Evolutionary conservation across 805 yeast species (phyloP).

Genomic region (Wickerhamomyces sydowiorum): DNA sequence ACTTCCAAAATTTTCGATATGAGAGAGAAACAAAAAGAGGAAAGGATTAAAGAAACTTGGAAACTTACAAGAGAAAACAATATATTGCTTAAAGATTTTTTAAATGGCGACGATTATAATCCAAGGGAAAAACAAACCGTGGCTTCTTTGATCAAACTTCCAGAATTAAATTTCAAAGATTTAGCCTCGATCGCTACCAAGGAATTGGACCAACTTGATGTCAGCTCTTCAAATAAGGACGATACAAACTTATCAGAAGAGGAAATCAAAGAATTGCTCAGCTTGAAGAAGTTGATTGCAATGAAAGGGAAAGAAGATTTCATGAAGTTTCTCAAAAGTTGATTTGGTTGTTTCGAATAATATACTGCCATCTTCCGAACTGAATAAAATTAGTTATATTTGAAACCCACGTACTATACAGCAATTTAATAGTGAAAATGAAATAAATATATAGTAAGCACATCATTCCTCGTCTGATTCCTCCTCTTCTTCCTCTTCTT

Average conservation of each 20-base stretch:
- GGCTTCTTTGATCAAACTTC: slow-evolving; percentile 26
- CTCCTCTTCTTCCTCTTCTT: slow-evolving; percentile 1
- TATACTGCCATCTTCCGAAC: too few relatives aligned
- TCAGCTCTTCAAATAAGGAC: slow-evolving; percentile 16
- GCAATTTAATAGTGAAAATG: too few relatives aligned
- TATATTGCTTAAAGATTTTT: slow-evolving; percentile 27
- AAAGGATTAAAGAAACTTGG: slow-evolving; percentile 28
- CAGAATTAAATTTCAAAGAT: slow-evolving; percentile 38
- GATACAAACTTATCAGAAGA: slow-evolving; percentile 10
- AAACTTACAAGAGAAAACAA: slow-evolving; percentile 31
- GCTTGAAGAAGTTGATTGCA: slow-evolving; percentile 50
- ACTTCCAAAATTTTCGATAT: slow-evolving; percentile 41
- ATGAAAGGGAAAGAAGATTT: slow-evolving; percentile 66
- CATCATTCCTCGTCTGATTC: slow-evolving; percentile 1
- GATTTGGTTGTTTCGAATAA: background rate
- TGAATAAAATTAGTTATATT: background rate
- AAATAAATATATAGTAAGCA: background rate
- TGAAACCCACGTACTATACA: background rate
- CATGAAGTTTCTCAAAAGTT: slow-evolving; percentile 44
- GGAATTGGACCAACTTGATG: slow-evolving; percentile 11
- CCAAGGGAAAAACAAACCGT: slow-evolving; percentile 28
- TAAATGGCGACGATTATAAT: slow-evolving; percentile 17
- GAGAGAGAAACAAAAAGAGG: slow-evolving; percentile 25
- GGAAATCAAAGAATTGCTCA: slow-evolving; percentile 1
- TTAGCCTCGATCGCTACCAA: slow-evolving; percentile 37